A percentile compares a stretch with the other conserved stretches of the same genome.
These are phyloP conservation scores for Cryptococcus sp. DNA, from an alignment of 1,284 basidiomycete species.

Conservation along the genomic window DNA sequence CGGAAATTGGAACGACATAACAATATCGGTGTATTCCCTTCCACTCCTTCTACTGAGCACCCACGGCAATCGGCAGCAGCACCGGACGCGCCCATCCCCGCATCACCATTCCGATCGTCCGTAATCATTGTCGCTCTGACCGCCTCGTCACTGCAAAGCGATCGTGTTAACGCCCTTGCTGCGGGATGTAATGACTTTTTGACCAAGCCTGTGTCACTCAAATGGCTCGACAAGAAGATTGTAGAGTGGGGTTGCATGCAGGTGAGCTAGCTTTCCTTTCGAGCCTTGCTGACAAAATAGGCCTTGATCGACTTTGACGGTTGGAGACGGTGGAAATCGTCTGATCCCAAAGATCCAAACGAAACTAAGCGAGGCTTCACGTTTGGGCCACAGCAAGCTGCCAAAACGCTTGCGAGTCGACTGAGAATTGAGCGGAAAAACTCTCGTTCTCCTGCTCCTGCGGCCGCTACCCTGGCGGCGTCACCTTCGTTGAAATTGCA, in stretches of 20 bases:
- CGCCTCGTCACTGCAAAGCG: slow-evolving; percentile 86
- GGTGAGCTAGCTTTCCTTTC: slow-evolving; percentile 28
- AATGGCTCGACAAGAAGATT: slow-evolving; percentile 98
- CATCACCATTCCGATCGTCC: slow-evolving; percentile 78
- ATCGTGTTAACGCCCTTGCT: slow-evolving; percentile 91
- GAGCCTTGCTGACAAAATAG: slow-evolving; percentile 26
- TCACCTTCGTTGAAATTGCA: slow-evolving; percentile 7
- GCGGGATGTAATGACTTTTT: slow-evolving; percentile 99
- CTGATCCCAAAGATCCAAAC: slow-evolving; percentile 31
- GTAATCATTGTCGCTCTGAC: slow-evolving; percentile 99
- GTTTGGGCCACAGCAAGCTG: slow-evolving; percentile 44
- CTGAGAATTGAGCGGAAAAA: slow-evolving; percentile 44
- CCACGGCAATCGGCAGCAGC: slow-evolving; percentile 37
- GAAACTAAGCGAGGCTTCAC: slow-evolving; percentile 48
- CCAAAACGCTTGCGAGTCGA: slow-evolving; percentile 42
- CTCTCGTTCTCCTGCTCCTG: slow-evolving; percentile 6
- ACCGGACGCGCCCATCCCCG: slow-evolving; percentile 15
- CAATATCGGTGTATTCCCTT: slow-evolving; percentile 70
- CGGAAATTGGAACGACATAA: slow-evolving; percentile 73
- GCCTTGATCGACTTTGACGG: slow-evolving; percentile 55
- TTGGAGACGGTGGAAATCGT: slow-evolving; percentile 50
- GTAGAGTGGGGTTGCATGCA: slow-evolving; percentile 83
- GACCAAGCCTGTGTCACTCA: slow-evolving; percentile 92
- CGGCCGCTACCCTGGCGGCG: background rate
- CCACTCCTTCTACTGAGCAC: slow-evolving; percentile 62